These are phyloP conservation scores for Sclerotinia nivalis DNA, from an alignment of 2,329 filamentous ascomycete genomes.

Conservation along the genomic window DNA sequence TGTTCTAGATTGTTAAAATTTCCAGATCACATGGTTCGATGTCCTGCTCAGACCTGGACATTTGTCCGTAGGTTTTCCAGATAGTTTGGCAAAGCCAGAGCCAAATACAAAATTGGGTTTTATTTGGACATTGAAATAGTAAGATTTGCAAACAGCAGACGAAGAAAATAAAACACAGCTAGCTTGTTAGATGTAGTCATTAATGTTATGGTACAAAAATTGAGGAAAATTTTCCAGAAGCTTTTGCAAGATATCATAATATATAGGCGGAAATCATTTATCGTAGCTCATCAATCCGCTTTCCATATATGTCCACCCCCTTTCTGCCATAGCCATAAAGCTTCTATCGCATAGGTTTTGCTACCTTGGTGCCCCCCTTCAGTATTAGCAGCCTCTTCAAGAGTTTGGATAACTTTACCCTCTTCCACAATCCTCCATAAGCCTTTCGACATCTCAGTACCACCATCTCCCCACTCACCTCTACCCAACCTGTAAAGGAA, in stretches of 20 bases:
- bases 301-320: conserved; percentile 42
- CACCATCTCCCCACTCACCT: conserved; percentile 68
- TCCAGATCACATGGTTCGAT: neutral
- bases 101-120: neutral
- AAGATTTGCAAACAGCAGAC: neutral
- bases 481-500: conserved; percentile 80
- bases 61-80: neutral
- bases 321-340: conserved; percentile 72
- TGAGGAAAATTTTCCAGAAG: neutral
- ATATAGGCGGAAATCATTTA: neutral
- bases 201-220: neutral
- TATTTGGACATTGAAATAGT: neutral
- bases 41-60: neutral
- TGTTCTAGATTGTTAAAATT: neutral
- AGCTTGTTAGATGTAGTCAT: neutral
- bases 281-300: conserved; percentile 29
- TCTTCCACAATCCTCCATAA: conserved; percentile 81
- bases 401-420: conserved; percentile 72
- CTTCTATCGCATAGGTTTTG: conserved; percentile 82
- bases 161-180: neutral
- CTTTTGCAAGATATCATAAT: neutral
- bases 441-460: conserved; percentile 68
- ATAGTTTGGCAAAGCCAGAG: neutral
- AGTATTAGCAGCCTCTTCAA: conserved; percentile 72
- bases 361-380: conserved; percentile 74